Evolutionary conservation across 2,329 filamentous ascomycete genomes (phyloP).

Genomic region (Diaporthe longicolla): DNA sequence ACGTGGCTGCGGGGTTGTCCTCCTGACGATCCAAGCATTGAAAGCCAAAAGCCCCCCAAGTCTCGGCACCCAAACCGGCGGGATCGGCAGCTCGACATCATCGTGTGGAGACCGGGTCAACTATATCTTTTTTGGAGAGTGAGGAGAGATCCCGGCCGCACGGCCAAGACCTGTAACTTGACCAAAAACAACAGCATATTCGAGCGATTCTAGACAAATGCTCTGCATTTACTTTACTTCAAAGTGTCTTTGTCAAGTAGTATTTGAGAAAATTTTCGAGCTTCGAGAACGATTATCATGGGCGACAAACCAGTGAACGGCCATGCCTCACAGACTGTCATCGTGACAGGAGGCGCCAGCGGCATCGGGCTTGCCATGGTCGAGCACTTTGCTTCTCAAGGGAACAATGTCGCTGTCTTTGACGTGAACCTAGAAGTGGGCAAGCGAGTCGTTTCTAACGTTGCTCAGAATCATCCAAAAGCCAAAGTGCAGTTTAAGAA

Average conservation of each 20-base stretch:
- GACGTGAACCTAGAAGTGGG: conserved; percentile 52
- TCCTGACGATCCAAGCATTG: conserved; percentile 18
- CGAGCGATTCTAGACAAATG: not conserved
- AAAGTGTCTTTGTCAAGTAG: fast-evolving
- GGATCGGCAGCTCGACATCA: conserved; percentile 19
- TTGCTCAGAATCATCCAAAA: conserved; percentile 48
- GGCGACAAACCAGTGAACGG: not conserved
- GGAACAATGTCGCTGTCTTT: conserved; percentile 51
- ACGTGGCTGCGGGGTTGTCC: conserved; percentile 32
- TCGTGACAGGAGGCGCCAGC: conserved; percentile 55
- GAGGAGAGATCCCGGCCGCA: not conserved
- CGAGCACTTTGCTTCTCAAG: conserved; percentile 52
- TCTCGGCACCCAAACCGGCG: conserved; percentile 27
- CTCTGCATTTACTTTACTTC: not conserved
- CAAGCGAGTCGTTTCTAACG: conserved; percentile 44
- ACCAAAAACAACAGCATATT: not conserved
- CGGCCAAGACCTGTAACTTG: not conserved
- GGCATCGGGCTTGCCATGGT: conserved; percentile 54
- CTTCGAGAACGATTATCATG: not conserved
- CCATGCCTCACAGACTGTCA: conserved; percentile 45
- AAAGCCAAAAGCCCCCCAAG: conserved; percentile 20
- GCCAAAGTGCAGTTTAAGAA: conserved; percentile 49
- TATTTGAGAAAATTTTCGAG: no score
- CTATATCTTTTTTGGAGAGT: conserved; percentile 7
- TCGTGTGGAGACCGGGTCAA: conserved; percentile 35